These are phyloP conservation scores for Neofusicoccum ribis DNA, from an alignment of 2,329 filamentous ascomycete genomes.

Conservation along the genomic window DNA sequence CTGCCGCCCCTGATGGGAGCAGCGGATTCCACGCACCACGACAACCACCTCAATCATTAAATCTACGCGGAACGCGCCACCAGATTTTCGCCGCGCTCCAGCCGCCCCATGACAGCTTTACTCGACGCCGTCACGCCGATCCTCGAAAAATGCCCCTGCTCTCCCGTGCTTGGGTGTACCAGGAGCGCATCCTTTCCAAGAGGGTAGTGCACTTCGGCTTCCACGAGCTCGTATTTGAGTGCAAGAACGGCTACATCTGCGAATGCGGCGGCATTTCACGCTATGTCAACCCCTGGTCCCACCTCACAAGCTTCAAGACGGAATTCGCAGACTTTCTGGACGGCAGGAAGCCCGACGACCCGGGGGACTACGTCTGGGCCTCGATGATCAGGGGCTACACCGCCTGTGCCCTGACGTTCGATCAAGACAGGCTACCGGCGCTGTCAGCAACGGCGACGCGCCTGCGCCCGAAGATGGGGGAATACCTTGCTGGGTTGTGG, in stretches of 20 bases:
- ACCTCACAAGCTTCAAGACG: neutral
- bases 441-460: neutral
- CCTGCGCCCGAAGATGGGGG: neutral
- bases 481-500: neutral
- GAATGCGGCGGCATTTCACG: constrained; percentile 13
- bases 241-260: neutral
- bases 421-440: constrained; percentile 21
- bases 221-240: constrained; percentile 6
- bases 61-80: neutral
- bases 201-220: constrained; percentile 3
- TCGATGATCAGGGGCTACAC: constrained; percentile 16
- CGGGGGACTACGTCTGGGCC: neutral
- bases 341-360: neutral
- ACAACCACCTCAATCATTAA: neutral
- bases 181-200: constrained; percentile 8
- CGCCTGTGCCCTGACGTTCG: constrained; percentile 12
- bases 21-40: neutral
- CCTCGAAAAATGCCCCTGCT: neutral
- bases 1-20: neutral
- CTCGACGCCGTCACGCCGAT: neutral
- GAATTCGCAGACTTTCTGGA: neutral
- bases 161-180: constrained; percentile 9
- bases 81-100: neutral
- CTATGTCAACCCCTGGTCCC: neutral
- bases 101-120: neutral